A percentile compares a stretch with the other conserved stretches of the same genome.
Evolutionary conservation across 148 eudicot genomes (phyloP).

Genomic region (Talinum fruticosum): DNA sequence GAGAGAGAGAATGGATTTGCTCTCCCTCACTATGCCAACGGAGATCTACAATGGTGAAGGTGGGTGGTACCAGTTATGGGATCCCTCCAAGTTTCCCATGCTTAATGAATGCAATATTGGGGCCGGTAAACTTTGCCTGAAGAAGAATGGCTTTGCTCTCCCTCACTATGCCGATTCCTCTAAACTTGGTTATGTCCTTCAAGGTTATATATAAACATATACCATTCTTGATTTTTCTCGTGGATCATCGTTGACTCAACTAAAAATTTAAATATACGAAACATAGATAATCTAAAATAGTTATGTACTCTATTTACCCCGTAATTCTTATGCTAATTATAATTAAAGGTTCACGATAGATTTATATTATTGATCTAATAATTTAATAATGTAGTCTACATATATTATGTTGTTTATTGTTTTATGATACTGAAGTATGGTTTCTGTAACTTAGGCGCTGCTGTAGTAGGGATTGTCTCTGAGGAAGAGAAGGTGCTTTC

Average conservation of each 20-base stretch:
- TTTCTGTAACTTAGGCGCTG: conserved; percentile 39
- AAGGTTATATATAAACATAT: too few species aligned
- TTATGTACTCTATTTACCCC: too few species aligned
- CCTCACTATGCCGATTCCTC: conserved; percentile 74
- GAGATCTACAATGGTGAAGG: background rate
- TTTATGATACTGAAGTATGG: background rate
- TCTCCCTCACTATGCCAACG: too few species aligned
- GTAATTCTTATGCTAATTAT: too few species aligned
- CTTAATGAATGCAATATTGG: conserved; percentile 54
- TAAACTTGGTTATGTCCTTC: conserved; percentile 79
- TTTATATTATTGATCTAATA: too few species aligned
- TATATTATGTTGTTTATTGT: background rate
- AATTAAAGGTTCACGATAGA: too few species aligned
- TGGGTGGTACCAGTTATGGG: background rate
- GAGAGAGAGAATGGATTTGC: too few species aligned
- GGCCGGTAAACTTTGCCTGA: conserved; percentile 56
- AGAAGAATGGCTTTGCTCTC: conserved; percentile 62
- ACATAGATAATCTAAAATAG: too few species aligned
- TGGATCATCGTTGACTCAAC: too few species aligned
- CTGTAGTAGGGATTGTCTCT: conserved; percentile 76
- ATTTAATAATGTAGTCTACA: too few species aligned
- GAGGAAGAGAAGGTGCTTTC: conserved; percentile 78
- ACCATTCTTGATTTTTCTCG: too few species aligned
- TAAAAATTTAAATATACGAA: too few species aligned
- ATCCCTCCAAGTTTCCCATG: background rate